These are phyloP conservation scores for Taphrina pruni DNA, from an alignment of 1,139 yeast genomes.

Conservation along the genomic window DNA sequence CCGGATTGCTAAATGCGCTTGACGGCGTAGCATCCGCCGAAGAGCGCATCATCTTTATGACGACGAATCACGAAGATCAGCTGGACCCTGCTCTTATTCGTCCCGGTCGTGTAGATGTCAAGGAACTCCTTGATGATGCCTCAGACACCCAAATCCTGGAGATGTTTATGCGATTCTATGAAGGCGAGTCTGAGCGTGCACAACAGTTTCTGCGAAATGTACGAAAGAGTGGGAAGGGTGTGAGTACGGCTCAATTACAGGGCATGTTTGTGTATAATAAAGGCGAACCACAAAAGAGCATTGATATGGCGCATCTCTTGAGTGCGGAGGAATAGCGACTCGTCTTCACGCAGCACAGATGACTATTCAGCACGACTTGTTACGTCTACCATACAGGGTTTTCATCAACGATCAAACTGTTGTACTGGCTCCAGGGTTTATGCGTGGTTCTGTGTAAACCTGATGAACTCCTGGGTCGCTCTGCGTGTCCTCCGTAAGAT, in stretches of 20 bases:
- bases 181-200: slow-evolving; percentile 65
- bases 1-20: slow-evolving; percentile 88
- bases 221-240: slow-evolving; percentile 60
- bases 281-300: slow-evolving; percentile 77
- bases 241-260: slow-evolving; percentile 93
- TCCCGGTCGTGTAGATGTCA: slow-evolving; percentile 93
- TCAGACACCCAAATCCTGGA: slow-evolving; percentile 74
- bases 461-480: too few species aligned
- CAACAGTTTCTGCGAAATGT: slow-evolving; percentile 65
- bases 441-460: too few species aligned
- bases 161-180: slow-evolving; percentile 87
- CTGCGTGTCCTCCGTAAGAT: too few species aligned
- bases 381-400: too few species aligned
- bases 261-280: slow-evolving; percentile 94
- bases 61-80: slow-evolving; percentile 94
- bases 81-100: slow-evolving; percentile 77
- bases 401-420: too few species aligned
- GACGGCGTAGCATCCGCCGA: slow-evolving; percentile 99
- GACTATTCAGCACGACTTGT: too few species aligned
- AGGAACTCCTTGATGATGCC: slow-evolving; percentile 79
- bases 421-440: too few species aligned
- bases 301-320: slow-evolving; percentile 58
- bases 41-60: slow-evolving; percentile 95
- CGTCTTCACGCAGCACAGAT: background rate
- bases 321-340: slow-evolving; percentile 3